A percentile compares a stretch with the other conserved stretches of the same genome.
These are phyloP conservation scores for Mortierella sp. DNA, from an alignment of 371 early-diverging fungal species.

Conservation along the genomic window DNA sequence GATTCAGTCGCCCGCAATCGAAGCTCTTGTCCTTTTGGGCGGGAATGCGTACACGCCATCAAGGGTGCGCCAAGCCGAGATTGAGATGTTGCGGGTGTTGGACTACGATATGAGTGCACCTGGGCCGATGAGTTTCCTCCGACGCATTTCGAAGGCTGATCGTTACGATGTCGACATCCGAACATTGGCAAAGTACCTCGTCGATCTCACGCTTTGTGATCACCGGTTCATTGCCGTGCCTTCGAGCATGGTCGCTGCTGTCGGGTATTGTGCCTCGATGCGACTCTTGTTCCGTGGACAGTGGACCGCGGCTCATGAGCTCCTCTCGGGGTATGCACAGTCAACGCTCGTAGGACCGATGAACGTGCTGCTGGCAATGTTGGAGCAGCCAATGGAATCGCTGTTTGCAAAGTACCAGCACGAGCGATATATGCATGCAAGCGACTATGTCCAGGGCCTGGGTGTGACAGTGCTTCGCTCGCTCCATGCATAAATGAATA, in stretches of 20 bases:
- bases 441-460: constrained; percentile 35
- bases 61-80: constrained; percentile 79
- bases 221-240: constrained; percentile 74
- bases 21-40: constrained; percentile 69
- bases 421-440: constrained; percentile 21
- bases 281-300: constrained; percentile 71
- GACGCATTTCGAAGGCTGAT: constrained; percentile 84
- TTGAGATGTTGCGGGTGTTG: constrained; percentile 75
- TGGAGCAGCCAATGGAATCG: constrained; percentile 23
- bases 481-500: too few relatives aligned
- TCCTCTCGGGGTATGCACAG: constrained; percentile 26
- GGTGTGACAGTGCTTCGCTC: constrained; percentile 19
- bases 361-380: constrained; percentile 34
- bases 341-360: constrained; percentile 11
- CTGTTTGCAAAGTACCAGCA: constrained; percentile 32
- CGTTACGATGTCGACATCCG: constrained; percentile 81
- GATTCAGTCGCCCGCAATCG: constrained; percentile 75
- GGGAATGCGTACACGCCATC: constrained; percentile 69
- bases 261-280: constrained; percentile 80
- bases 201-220: constrained; percentile 86
- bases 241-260: constrained; percentile 79
- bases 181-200: constrained; percentile 86
- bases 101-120: constrained; percentile 81
- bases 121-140: constrained; percentile 79
- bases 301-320: constrained; percentile 62